These are phyloP conservation scores for Saururus chinensis DNA, from an alignment of 164 flowering plant genomes.

Conservation along the genomic window DNA sequence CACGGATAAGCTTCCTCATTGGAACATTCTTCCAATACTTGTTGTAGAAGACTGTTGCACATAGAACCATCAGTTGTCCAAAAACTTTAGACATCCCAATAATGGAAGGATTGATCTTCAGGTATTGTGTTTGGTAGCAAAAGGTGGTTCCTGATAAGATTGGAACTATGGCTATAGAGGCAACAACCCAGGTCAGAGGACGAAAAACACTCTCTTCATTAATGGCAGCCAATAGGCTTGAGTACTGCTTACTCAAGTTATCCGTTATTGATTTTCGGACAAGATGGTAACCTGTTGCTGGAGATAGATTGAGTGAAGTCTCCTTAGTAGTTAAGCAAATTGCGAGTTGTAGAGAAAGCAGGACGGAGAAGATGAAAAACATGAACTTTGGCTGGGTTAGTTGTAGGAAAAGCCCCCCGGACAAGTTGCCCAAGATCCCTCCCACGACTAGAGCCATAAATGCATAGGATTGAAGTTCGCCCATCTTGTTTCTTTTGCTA, in stretches of 20 bases:
- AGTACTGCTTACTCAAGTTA: slow-evolving; percentile 34
- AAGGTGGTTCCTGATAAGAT: slow-evolving; percentile 71
- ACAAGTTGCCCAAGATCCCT: slow-evolving; percentile 66
- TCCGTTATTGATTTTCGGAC: slow-evolving; percentile 21
- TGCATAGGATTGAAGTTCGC: slow-evolving; percentile 74
- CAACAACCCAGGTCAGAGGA: slow-evolving; percentile 68
- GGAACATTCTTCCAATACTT: slow-evolving; percentile 50
- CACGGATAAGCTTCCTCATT: slow-evolving; percentile 40
- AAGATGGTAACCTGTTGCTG: slow-evolving; percentile 13
- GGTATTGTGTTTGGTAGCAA: slow-evolving; percentile 75
- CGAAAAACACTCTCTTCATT: slow-evolving; percentile 31
- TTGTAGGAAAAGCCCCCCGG: slow-evolving; percentile 53
- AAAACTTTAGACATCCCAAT: slow-evolving; percentile 74
- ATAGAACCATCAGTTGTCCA: slow-evolving; percentile 62
- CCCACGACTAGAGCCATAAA: slow-evolving; percentile 77
- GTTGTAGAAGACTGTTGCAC: slow-evolving; percentile 45
- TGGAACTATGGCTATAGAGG: slow-evolving; percentile 65
- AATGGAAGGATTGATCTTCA: slow-evolving; percentile 58
- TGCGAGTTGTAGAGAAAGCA: slow-evolving; percentile 50
- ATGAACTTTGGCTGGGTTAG: slow-evolving; percentile 37
- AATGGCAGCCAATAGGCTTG: slow-evolving; percentile 38
- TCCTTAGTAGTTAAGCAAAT: slow-evolving; percentile 44
- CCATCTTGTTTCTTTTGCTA: slow-evolving; percentile 38
- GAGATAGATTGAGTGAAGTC: slow-evolving; percentile 40
- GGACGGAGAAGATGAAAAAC: slow-evolving; percentile 40